Base-by-base conservation (phyloP, 345 rosid species). In the Aurinia saxatilis region DNA sequence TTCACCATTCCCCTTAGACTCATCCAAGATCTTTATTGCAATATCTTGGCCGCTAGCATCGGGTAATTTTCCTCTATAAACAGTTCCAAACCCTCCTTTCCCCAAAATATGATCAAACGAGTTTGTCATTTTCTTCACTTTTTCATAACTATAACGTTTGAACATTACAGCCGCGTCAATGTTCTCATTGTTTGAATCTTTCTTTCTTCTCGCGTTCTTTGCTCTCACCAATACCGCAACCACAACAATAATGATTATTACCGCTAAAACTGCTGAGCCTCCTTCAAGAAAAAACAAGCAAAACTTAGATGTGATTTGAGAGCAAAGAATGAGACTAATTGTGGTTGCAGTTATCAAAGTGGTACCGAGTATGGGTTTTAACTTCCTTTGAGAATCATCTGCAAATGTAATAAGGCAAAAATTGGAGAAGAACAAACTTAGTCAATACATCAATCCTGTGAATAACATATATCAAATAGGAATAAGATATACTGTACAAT, bases 21-120 rank as follows among this genome's bases (percentile, higher is more conserved):
- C 60, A 3, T 75, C 61, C 36, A 79, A 50, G 11, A 77, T 13
- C 48, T 82, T 79, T 5, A 79, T 30, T 8, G 78, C 87, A 13
- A 82, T 80, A 40, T 53, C 47, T 27, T 49, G 34, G 21, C 76
- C 77, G 1, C 36, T 50, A 0, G 58, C 58, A 36, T 65, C 72
- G 0, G 1, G 41, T 14, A n/a, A n/a, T n/a, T n/a, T n/a, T n/a
- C n/a, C n/a, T n/a, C n/a, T n/a, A n/a, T n/a, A n/a, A n/a, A n/a
- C 75, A 7, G 40, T 63, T 14, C 75, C 75, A 63, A 51, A 74
- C 13, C 81, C 82, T 31, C 79, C 81, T 48, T 71, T 33, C 2
- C 85, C 85, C 10, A 74, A 2, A 34, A 52, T 69, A 10, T 52
- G 49, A 27, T 12, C 29, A 13, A 75, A 80, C 0, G 76, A 72